Percentiles rank a stretch among this genome's conserved stretches.
Conservation (phyloP, 805 yeast species). For the Suhomyces prunicola region DNA sequence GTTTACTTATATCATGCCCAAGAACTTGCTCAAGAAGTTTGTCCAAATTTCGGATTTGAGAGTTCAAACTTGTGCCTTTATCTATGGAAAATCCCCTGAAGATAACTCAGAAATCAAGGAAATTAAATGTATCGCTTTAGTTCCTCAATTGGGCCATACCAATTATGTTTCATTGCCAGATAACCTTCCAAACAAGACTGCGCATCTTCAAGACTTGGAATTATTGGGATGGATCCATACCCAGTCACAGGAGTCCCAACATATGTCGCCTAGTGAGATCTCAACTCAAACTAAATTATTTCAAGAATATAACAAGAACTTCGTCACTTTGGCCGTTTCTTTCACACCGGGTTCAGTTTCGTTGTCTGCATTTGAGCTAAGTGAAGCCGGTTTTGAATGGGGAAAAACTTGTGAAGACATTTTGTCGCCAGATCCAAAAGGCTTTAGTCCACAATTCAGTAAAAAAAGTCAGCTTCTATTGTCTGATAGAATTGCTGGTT, state of each 20-base stretch:
- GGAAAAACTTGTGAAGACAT: conserved; percentile 61
- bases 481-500: conserved; percentile 75
- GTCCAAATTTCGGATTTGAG: conserved; percentile 78
- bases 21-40: conserved; percentile 72
- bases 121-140: conserved; percentile 66
- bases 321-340: conserved; percentile 61
- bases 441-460: conserved; percentile 61
- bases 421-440: conserved; percentile 57
- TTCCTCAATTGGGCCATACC: conserved; percentile 83
- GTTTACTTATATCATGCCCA: conserved; percentile 75
- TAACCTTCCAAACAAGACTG: conserved; percentile 38
- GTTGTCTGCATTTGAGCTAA: conserved; percentile 60
- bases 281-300: conserved; percentile 50
- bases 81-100: conserved; percentile 76
- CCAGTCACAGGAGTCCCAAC: conserved; percentile 60
- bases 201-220: conserved; percentile 49
- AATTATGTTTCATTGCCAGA: conserved; percentile 62
- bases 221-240: conserved; percentile 96
- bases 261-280: conserved; percentile 69
- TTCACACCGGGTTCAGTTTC: conserved; percentile 85
- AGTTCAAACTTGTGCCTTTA: conserved; percentile 74
- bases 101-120: conserved; percentile 77
- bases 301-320: conserved; percentile 31
- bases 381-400: conserved; percentile 73
- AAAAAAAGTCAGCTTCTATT: conserved; percentile 64